These are phyloP conservation scores for Volvox africanus DNA, from an alignment of 139 green algal species.

Conservation along the genomic window DNA sequence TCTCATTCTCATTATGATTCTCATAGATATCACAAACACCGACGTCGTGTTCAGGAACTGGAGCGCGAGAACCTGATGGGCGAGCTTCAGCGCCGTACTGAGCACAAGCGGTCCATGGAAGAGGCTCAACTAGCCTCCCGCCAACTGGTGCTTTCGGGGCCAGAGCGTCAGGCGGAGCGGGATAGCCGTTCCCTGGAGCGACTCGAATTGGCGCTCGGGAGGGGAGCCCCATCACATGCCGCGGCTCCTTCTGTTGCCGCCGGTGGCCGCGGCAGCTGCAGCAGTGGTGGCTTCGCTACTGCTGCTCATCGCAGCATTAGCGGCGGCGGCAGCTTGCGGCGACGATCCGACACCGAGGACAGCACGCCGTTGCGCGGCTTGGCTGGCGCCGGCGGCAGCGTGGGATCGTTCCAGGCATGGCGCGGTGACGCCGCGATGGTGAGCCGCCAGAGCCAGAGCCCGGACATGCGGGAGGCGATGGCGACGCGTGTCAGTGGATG, in stretches of 20 bases:
- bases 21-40: no score
- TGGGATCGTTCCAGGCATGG: neutral
- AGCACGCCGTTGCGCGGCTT: neutral
- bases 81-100: conserved; percentile 54
- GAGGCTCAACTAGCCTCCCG: neutral
- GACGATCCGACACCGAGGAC: neutral
- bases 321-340: neutral
- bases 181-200: conserved; percentile 26
- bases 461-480: neutral
- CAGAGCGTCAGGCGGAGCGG: conserved; percentile 29
- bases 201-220: neutral
- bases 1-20: no score
- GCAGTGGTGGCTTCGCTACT: neutral
- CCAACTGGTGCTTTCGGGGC: neutral
- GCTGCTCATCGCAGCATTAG: no score
- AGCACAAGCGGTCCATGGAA: conserved; percentile 55
- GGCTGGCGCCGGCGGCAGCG: neutral
- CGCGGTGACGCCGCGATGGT: neutral
- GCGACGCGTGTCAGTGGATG: neutral
- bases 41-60: conserved; percentile 40
- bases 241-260: neutral
- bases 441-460: neutral
- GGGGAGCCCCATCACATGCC: neutral
- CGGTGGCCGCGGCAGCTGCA: neutral
- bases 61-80: conserved; percentile 50